Conservation (phyloP, 208 protist genomes). For the Leishmania martiniquensis region DNA sequence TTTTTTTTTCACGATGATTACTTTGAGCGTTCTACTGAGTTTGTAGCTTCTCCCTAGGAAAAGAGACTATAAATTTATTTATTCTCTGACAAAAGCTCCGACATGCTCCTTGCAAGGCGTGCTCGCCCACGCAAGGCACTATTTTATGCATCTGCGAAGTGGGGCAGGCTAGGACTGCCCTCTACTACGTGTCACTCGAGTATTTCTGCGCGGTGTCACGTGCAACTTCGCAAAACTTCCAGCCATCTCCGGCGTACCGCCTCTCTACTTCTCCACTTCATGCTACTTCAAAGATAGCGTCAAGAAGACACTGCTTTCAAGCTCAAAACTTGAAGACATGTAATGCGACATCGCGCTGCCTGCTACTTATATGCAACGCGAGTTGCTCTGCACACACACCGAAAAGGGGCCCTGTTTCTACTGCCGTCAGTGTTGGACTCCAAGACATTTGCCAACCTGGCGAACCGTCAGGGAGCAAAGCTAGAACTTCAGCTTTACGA, state of each 20-base stretch:
- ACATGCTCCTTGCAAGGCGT: background rate
- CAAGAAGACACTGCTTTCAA: background rate
- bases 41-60: constrained; percentile 32
- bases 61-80: background rate
- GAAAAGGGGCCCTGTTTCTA: constrained; percentile 48
- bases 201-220: background rate
- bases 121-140: background rate
- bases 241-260: background rate
- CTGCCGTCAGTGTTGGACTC: constrained; percentile 83
- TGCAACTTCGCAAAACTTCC: background rate
- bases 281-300: background rate
- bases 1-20: constrained; percentile 1
- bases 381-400: constrained; percentile 1
- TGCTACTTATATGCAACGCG: background rate
- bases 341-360: constrained; percentile 5
- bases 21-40: constrained; percentile 2
- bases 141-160: background rate
- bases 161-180: background rate
- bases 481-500: constrained; percentile 48
- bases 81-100: background rate
- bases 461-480: constrained; percentile 37
- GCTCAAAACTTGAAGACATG: background rate
- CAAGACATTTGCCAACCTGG: constrained; percentile 62
- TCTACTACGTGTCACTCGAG: background rate
- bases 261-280: background rate